Evolutionary conservation across 2,329 filamentous ascomycete species (phyloP), one percentile per base, ranked within the genome.

Genomic region (Diaporthe velutina): DNA sequence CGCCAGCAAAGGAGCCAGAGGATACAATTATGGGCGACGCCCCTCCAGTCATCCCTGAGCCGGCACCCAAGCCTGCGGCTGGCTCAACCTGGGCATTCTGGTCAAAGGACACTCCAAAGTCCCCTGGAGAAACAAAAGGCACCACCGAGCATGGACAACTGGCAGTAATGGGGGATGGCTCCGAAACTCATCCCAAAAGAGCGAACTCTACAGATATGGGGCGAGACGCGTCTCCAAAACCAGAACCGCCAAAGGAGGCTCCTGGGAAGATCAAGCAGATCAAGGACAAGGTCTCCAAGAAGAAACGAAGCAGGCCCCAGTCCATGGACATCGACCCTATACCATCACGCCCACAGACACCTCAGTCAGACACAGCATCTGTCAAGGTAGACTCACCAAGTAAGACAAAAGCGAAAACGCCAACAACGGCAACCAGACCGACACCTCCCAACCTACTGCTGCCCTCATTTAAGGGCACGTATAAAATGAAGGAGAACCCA

Each of bases 71-170:
- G n/a, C 87, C 87, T 7, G 85, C 88, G 22, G 85, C 87, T 25
- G 90, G 90, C 17, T 93, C 93, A 0, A 94, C 92, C 0, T 96
- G 94, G 94, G 94, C 93, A 0, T 96, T 96, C 78, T 96, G 94
- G 94, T 95, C 92, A 19, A 90, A 88, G 60, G 91, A 93, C 77
- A 83, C 86, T 2, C 78, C 82, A 0, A 81, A 84, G 10, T 78
- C 82, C 13, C 79, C 79, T 4, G 80, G 79, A 0, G 84, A 84
- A 66, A 72, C 80, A 15, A 54, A 75, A 8, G 50, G 76, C 19
- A 45, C 80, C 2, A 80, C 70, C 48, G 89, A 87, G 79, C 80
- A 82, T 77, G 91, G 86, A 33, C 86, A 88, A 79, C 83, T 93
- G 60, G 91, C 91, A 5, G 86, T 93, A 68, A 86, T 90, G 76